Percentiles rank a stretch among this genome's conserved stretches.
phyloP scores from a whole-genome alignment of 768 basidiomycete genomes.

The Panus rudis region DNA sequence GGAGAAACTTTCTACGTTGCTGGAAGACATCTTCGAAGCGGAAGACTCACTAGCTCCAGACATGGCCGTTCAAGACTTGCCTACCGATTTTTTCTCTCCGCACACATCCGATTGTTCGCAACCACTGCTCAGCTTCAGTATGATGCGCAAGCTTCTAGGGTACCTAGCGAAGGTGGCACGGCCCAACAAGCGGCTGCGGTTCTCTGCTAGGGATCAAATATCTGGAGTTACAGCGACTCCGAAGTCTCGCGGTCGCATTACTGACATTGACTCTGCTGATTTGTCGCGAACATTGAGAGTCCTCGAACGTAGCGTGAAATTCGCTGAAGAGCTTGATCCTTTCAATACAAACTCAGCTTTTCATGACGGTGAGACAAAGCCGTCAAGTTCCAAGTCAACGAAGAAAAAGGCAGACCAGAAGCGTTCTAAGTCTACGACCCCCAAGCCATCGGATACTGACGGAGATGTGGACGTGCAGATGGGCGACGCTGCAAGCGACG shows the following conservation, averaged over 20 bases:
- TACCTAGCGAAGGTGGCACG: slow-evolving; percentile 60
- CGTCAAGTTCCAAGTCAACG: slow-evolving; percentile 15
- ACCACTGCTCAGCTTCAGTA: slow-evolving; percentile 50
- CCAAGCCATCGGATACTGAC: slow-evolving; percentile 36
- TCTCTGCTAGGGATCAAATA: slow-evolving; percentile 32
- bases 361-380: slow-evolving; percentile 5
- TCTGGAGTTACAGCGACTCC: slow-evolving; percentile 33
- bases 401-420: slow-evolving; percentile 31
- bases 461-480: slow-evolving; percentile 27
- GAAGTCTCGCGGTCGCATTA: slow-evolving; percentile 48
- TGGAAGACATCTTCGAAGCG: slow-evolving; percentile 83
- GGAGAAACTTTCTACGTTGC: slow-evolving; percentile 66
- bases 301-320: slow-evolving; percentile 71
- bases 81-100: slow-evolving; percentile 57
- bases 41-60: slow-evolving; percentile 66
- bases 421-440: slow-evolving; percentile 38
- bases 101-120: slow-evolving; percentile 49
- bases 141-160: slow-evolving; percentile 65
- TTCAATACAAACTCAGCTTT: slow-evolving; percentile 36
- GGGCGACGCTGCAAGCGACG: neutral
- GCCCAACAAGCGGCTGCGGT: slow-evolving; percentile 63
- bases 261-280: slow-evolving; percentile 56
- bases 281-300: slow-evolving; percentile 67
- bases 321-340: slow-evolving; percentile 69
- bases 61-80: slow-evolving; percentile 40